A percentile compares a stretch with the other conserved stretches of the same genome.
Evolutionary conservation across 768 basidiomycete genomes (phyloP).

Genomic region (Mycena kentingensis): DNA sequence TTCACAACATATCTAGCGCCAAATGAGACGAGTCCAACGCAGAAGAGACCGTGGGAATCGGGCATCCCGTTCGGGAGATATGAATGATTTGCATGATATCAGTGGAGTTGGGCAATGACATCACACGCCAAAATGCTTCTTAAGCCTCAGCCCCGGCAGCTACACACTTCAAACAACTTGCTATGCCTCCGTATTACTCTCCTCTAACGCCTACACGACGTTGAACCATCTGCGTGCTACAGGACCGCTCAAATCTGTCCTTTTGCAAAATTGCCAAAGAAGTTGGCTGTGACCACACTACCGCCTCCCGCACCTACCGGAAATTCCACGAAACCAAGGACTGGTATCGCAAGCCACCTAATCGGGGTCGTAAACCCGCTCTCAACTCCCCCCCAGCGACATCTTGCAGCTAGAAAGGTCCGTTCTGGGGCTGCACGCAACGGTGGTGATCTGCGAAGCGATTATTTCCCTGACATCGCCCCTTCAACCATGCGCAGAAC

Average conservation of each 20-base stretch:
- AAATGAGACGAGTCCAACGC: no score
- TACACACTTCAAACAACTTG: no score
- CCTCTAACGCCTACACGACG: neutral
- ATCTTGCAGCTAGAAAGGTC: conserved; percentile 4
- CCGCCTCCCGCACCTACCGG: conserved; percentile 3
- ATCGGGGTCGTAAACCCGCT: conserved; percentile 2
- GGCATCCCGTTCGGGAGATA: no score
- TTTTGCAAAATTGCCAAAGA: conserved; percentile 4
- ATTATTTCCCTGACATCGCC: conserved; percentile 7
- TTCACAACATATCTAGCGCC: no score
- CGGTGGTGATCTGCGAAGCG: conserved; percentile 4
- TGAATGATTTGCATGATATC: no score
- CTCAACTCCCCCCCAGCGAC: conserved; percentile 5
- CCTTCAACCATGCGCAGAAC: conserved; percentile 3
- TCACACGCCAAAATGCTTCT: no score
- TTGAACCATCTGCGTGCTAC: neutral
- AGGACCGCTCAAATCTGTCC: neutral
- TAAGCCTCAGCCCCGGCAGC: no score
- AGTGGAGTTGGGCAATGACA: no score
- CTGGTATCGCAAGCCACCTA: conserved; percentile 4
- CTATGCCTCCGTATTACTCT: no score
- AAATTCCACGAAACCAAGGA: conserved; percentile 6
- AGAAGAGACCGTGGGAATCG: no score
- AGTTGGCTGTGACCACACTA: neutral
- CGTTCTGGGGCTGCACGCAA: conserved; percentile 4